Evolutionary conservation across 1,139 yeast genomes (phyloP).

Genomic region (Pichia sp.): DNA sequence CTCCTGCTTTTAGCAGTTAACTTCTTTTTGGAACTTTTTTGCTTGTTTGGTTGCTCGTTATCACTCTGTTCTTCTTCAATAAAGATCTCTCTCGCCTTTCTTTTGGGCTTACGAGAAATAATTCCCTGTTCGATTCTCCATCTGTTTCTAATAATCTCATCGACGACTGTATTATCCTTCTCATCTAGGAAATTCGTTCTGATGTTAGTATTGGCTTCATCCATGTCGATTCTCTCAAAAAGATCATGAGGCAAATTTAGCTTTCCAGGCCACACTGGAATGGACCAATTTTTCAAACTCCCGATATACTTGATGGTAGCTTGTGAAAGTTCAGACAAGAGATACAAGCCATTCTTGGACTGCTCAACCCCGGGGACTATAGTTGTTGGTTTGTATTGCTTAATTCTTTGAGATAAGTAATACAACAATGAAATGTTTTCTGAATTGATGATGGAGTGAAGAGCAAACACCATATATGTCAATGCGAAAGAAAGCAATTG

Average conservation of each 20-base stretch:
- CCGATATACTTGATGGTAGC: constrained; percentile 53
- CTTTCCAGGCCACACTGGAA: constrained; percentile 79
- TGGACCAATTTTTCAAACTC: constrained; percentile 56
- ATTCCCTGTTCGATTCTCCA: constrained; percentile 11
- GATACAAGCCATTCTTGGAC: constrained; percentile 36
- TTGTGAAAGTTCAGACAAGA: constrained; percentile 70
- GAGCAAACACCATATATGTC: constrained; percentile 52
- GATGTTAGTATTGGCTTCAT: constrained; percentile 1
- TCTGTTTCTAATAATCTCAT: constrained; percentile 7
- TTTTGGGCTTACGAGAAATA: background rate
- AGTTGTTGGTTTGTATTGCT: constrained; percentile 48
- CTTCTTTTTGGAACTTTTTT: no score
- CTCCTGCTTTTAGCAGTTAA: no score
- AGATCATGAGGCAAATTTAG: constrained; percentile 60
- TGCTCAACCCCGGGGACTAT: constrained; percentile 25
- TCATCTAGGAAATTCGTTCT: constrained; percentile 8
- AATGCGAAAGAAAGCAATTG: constrained; percentile 35
- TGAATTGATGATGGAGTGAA: constrained; percentile 53
- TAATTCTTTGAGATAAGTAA: constrained; percentile 71
- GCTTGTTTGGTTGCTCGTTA: no score
- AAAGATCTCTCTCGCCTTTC: constrained; percentile 1
- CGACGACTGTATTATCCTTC: background rate
- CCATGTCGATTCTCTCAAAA: constrained; percentile 31
- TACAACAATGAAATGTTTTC: constrained; percentile 69
- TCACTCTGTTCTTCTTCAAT: no score